A percentile compares a stretch with the other conserved stretches of the same genome.
These are phyloP conservation scores for Lanmaoa pseudosensibilis DNA, from an alignment of 768 basidiomycete species.

Conservation along the genomic window DNA sequence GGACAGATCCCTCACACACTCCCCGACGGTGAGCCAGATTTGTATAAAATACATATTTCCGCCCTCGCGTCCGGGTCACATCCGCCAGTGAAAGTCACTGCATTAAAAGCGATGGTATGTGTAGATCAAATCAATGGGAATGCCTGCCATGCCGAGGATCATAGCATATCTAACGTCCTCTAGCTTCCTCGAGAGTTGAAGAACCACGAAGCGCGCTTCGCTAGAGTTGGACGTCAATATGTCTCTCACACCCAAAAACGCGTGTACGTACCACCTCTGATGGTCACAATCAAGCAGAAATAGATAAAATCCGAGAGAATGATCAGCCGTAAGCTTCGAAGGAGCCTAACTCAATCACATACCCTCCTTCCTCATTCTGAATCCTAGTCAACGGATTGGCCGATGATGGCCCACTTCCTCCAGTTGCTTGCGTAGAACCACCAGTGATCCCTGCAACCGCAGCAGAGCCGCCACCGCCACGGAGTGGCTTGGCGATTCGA, in stretches of 20 bases:
- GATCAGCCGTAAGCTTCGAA: slow-evolving; percentile 12
- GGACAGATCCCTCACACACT: slow-evolving; percentile 14
- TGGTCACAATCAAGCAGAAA: slow-evolving; percentile 19
- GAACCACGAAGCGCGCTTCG: slow-evolving; percentile 93
- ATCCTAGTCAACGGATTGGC: slow-evolving; percentile 68
- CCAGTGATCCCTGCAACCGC: slow-evolving; percentile 42
- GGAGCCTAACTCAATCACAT: slow-evolving; percentile 34
- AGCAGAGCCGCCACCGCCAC: slow-evolving; percentile 80
- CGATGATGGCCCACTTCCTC: slow-evolving; percentile 46
- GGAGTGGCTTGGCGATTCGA: slow-evolving; percentile 93
- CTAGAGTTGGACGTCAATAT: slow-evolving; percentile 44
- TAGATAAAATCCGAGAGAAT: slow-evolving; percentile 17
- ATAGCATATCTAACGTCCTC: slow-evolving; percentile 15
- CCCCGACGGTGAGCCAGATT: slow-evolving; percentile 24
- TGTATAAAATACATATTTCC: slow-evolving; percentile 26
- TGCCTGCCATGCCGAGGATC: slow-evolving; percentile 12
- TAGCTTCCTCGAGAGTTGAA: slow-evolving; percentile 74
- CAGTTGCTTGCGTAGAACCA: slow-evolving; percentile 40
- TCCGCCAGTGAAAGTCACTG: slow-evolving; percentile 10
- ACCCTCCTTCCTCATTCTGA: slow-evolving; percentile 81
- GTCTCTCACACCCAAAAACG: slow-evolving; percentile 14
- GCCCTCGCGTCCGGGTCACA: slow-evolving; percentile 6
- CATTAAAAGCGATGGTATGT: slow-evolving; percentile 29
- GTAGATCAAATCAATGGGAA: slow-evolving; percentile 30
- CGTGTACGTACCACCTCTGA: slow-evolving; percentile 36